Base-by-base conservation (phyloP, 352 stramenopile species). In the Phytophthora pini region DNA sequence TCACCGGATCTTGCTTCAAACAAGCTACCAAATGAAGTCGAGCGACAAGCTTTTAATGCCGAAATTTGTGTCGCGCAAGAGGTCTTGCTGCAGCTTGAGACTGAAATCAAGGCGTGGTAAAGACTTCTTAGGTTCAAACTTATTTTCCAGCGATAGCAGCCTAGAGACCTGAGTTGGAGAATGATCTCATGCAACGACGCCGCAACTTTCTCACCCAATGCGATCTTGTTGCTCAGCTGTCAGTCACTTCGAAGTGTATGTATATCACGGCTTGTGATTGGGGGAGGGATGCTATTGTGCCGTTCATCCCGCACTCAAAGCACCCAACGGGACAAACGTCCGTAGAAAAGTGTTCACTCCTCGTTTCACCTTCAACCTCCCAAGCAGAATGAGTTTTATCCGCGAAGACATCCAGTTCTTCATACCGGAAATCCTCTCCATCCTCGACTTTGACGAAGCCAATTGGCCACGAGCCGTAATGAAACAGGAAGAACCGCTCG, bases 381-480 rank as follows among this genome's bases (percentile, higher is more conserved):
- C 38, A 43, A n/a, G n/a, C 38, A 43, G 15, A 20, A 7, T 72
- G 65, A 72, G 40, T 32, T 61, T 64, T 32, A 53, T 64, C 8
- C 20, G 59, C 7, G 32, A 68, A 26, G 39, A 43, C n/a, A 12
- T 36, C 5, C 51, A 50, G 26, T 39, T 63, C 32, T 29, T 57
- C 39, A 20, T 56, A 34, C 34, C 65, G 4, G 65, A 68, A 9
- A 29, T 64, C 20, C 58, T 72, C 58, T 9, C 46, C 12, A 32
- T 62, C 22, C 51, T 72, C 17, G 65, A 72, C 40, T 44, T 64
- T 7, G 52, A 64, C 52, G 51, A 50, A 34, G 38, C 41, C 5
- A 51, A 36, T 20, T 59, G 50, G 45, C 6, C 31, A 36, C 31
- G 31, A 36, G 9, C 8, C 8, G 31, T 36, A 12, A 13, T 36